Conservation (phyloP, 2,329 filamentous ascomycete species). For the Sclerotinia trifoliorum region DNA sequence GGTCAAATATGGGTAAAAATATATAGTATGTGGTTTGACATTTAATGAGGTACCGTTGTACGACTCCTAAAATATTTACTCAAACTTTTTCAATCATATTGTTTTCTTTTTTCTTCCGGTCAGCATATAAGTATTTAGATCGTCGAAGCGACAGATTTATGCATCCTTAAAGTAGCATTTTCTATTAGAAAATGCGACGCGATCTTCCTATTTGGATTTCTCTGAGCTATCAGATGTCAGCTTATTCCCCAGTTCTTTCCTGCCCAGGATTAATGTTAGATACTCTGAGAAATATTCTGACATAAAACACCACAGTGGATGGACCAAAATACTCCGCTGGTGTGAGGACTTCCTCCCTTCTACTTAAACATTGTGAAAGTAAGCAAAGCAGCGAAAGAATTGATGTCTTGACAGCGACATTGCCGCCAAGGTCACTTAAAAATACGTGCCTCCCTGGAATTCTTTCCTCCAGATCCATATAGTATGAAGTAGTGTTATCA, state of each 20-base stretch:
- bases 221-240: not conserved
- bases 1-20: not conserved
- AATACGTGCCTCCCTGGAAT: no score
- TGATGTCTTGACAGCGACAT: no score
- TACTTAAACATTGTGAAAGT: no score
- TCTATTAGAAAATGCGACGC: not conserved
- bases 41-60: not conserved
- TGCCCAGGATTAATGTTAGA: no score
- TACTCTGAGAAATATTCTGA: no score
- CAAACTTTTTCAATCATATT: not conserved
- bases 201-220: not conserved
- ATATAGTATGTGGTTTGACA: not conserved
- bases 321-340: no score
- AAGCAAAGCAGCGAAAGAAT: no score
- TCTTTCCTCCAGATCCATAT: no score
- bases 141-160: not conserved
- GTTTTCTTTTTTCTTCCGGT: not conserved
- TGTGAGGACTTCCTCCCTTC: no score
- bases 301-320: no score
- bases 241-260: not conserved
- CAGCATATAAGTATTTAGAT: not conserved
- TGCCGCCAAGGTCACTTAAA: no score
- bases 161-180: not conserved
- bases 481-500: no score
- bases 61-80: not conserved